These are phyloP conservation scores for Solanum sitiens DNA, from an alignment of 257 asterid genomes.

Conservation along the genomic window DNA sequence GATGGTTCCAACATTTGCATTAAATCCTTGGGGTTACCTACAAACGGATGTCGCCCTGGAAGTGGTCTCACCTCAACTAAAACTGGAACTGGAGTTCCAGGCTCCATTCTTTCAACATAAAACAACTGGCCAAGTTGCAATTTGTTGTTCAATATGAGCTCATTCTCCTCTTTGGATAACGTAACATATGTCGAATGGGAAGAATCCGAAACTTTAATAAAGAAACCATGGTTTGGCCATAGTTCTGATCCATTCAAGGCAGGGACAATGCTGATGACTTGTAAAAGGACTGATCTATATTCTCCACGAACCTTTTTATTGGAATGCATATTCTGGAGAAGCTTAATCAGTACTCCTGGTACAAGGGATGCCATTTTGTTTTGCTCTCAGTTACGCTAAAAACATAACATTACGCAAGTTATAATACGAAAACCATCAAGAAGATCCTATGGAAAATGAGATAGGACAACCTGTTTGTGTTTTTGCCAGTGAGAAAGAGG, in stretches of 20 bases:
- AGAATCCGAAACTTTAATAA: constrained; percentile 82
- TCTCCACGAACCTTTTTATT: constrained; percentile 62
- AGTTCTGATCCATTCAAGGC: constrained; percentile 64
- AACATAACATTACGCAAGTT: neutral
- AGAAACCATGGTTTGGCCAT: constrained; percentile 81
- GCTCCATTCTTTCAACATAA: constrained; percentile 66
- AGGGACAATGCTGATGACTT: constrained; percentile 81
- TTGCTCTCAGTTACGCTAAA: neutral
- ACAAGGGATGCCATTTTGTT: constrained; percentile 57
- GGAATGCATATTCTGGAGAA: constrained; percentile 61
- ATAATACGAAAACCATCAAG: neutral
- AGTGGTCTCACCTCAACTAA: constrained; percentile 65
- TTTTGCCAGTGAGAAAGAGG: neutral
- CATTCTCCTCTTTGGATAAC: constrained; percentile 49
- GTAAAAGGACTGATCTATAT: constrained; percentile 53
- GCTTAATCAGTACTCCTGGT: constrained; percentile 76
- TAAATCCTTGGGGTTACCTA: constrained; percentile 75
- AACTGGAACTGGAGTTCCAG: constrained; percentile 62
- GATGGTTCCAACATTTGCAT: constrained; percentile 63
- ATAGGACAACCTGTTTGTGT: neutral
- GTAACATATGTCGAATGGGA: constrained; percentile 82
- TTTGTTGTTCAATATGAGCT: constrained; percentile 69
- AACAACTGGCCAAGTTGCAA: constrained; percentile 70
- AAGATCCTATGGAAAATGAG: neutral
- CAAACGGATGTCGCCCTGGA: constrained; percentile 70